Conservation (phyloP, 257 asterid species). For the Fraxinus quadrangulata region DNA sequence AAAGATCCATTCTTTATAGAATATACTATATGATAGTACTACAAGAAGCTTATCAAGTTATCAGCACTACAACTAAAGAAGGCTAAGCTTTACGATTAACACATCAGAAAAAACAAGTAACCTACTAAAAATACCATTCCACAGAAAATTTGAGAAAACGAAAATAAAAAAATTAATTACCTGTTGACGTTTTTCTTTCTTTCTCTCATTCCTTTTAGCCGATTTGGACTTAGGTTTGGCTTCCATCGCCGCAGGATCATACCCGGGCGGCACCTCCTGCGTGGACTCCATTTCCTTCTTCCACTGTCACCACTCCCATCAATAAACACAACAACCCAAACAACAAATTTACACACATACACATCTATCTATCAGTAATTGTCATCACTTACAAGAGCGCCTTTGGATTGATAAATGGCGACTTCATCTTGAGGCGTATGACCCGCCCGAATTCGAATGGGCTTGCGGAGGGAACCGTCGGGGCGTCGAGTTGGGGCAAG, state of each 20-base stretch:
- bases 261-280: constrained; percentile 83
- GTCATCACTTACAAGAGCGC: constrained; percentile 58
- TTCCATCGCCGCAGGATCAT: constrained; percentile 50
- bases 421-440: constrained; percentile 89
- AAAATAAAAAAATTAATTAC: constrained; percentile 28
- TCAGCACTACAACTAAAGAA: not conserved
- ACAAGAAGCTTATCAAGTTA: not conserved
- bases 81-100: not conserved
- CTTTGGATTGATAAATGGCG: constrained; percentile 79
- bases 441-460: constrained; percentile 86
- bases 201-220: constrained; percentile 88
- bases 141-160: not conserved
- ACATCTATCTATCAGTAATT: not conserved
- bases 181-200: constrained; percentile 88
- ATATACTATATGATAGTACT: not conserved
- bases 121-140: not conserved
- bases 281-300: constrained; percentile 66
- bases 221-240: constrained; percentile 70
- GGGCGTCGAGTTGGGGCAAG: constrained; percentile 89
- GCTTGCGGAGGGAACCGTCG: constrained; percentile 90
- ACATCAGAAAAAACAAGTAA: not conserved
- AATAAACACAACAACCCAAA: not conserved
- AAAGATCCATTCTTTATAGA: not conserved
- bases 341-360: not conserved
- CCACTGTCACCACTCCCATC: constrained; percentile 47